Conservation (phyloP, 108 stramenopile genomes). For the Cyclotella atomus region DNA sequence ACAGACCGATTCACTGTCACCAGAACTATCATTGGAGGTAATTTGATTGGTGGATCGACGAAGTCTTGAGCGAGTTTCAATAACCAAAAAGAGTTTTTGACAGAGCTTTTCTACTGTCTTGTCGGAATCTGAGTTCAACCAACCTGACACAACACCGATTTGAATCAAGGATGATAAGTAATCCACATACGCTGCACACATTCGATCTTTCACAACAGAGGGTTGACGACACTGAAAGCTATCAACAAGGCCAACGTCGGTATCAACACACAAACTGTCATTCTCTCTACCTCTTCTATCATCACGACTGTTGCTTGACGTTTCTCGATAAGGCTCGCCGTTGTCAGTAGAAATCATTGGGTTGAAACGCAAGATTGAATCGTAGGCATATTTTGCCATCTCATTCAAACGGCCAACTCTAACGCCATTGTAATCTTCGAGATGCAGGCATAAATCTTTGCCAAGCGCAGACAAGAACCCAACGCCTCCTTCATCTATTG, state of each 20-base stretch:
- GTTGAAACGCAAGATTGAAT: slow-evolving; percentile 36
- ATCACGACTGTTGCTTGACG: neutral
- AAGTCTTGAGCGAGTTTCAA: slow-evolving; percentile 39
- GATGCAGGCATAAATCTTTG: slow-evolving; percentile 41
- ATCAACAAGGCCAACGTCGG: slow-evolving; percentile 9
- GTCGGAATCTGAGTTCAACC: slow-evolving; percentile 17
- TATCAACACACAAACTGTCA: slow-evolving; percentile 23
- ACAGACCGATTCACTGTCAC: slow-evolving; percentile 46
- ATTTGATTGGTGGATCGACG: slow-evolving; percentile 35
- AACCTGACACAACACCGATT: slow-evolving; percentile 39
- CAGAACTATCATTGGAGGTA: slow-evolving; percentile 10
- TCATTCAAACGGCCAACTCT: slow-evolving; percentile 21
- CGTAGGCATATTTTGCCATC: slow-evolving; percentile 36
- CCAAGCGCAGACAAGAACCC: slow-evolving; percentile 48
- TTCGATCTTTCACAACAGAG: slow-evolving; percentile 40
- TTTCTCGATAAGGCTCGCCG: neutral
- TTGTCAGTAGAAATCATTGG: slow-evolving; percentile 22
- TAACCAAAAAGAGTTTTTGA: slow-evolving; percentile 39
- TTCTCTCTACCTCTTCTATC: slow-evolving; percentile 18
- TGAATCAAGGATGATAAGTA: slow-evolving; percentile 39
- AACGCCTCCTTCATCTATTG: slow-evolving; percentile 45
- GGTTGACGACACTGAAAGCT: slow-evolving; percentile 26
- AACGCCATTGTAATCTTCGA: slow-evolving; percentile 20
- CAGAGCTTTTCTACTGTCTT: slow-evolving; percentile 39
- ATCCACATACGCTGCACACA: slow-evolving; percentile 37